phyloP scores from a whole-genome alignment of 768 basidiomycete species.

The Mycena vitilis region DNA sequence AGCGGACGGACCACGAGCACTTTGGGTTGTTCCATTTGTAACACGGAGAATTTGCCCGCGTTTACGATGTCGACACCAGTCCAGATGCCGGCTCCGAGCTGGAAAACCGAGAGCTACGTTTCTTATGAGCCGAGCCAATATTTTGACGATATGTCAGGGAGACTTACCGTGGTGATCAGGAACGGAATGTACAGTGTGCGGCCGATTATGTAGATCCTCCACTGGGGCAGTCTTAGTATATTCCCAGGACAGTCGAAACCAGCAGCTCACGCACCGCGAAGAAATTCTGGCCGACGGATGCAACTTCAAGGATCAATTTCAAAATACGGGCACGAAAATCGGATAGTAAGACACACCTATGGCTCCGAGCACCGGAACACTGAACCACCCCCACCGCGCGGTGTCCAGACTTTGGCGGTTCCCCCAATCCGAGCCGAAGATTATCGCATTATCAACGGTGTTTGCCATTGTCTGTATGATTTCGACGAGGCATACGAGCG shows the following conservation, averaged over 20 bases:
- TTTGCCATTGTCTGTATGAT: constrained; percentile 27
- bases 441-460: not conserved
- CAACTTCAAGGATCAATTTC: constrained; percentile 25
- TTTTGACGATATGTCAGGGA: too few relatives aligned
- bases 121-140: not conserved
- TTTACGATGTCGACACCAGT: not conserved
- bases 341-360: too few relatives aligned
- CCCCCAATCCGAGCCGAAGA: constrained; percentile 35
- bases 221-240: not conserved
- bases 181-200: constrained; percentile 20
- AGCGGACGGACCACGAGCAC: not conserved
- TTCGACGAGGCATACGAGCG: constrained; percentile 35
- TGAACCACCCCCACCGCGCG: constrained; percentile 32
- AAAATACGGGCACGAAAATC: too few relatives aligned
- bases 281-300: constrained; percentile 36
- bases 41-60: constrained; percentile 1
- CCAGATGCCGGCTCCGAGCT: constrained; percentile 4
- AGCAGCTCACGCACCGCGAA: constrained; percentile 20
- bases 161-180: constrained; percentile 20
- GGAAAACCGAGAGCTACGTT: not conserved
- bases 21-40: not conserved
- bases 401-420: constrained; percentile 24
- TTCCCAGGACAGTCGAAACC: too few relatives aligned
- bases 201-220: constrained; percentile 37
- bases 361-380: constrained; percentile 32